Evolutionary conservation across 306 rosid genomes (phyloP), one percentile per base, ranked within the genome.

Genomic region (Cucurbita maxima): DNA sequence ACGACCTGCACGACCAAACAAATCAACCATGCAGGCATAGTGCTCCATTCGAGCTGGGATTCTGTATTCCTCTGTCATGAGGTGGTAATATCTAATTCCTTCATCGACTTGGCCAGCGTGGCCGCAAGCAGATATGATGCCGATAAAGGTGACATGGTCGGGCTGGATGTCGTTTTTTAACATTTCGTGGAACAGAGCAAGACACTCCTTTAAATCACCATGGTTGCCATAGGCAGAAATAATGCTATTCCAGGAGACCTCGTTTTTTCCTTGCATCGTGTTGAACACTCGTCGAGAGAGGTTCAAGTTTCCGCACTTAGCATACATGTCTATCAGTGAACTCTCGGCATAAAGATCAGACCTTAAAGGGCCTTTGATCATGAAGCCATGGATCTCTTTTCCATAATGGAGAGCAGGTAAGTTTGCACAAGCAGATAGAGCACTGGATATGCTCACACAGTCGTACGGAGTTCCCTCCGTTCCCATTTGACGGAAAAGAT

Each of bases 181-280:
- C 96, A 90, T 90, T 77, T 81, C 75, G 64, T 72, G 76, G 74
- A 88, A 88, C 59, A 90, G 75, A 58, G 76, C 66, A 51, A 90
- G 87, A 78, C 86, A 84, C 58, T 87, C 88, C 78, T 72, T 58
- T 10, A 83, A 83, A 58, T 8, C 52, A 71, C 96, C 92, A 10
- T 90, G 96, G 77, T 76, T 88, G n/a, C 89, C 96, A 72, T 85
- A 90, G 70, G 96, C 90, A 67, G 92, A 73, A 63, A 90, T 88
- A 44, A 90, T 84, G 81, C 87, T 90, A 74, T 90, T 90, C 95
- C 95, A 90, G 4, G 96, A 87, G 77, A 90, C 95, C 82, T 90
- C 92, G 84, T 84, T 90, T 83, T 85, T 90, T 74, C 58, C 68
- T 68, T 73, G 75, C 89, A 90, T 90, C 48, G 44, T 53, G 78